Evolutionary conservation across 192 early-diverging fungal genomes (phyloP), one percentile per base, ranked within the genome.

Genomic region (Coemansia sp.): DNA sequence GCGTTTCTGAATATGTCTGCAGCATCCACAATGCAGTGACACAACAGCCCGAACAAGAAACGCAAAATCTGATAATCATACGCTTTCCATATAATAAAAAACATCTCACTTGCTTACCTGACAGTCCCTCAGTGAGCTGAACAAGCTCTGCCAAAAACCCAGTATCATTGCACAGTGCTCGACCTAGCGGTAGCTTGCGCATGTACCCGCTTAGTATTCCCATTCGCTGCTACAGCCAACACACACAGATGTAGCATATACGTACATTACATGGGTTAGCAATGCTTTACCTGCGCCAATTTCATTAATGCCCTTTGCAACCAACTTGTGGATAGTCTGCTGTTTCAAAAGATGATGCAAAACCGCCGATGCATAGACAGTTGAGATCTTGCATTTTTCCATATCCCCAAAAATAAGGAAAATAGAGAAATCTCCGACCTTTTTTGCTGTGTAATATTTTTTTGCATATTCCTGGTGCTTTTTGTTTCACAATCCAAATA

Each of bases 191-290:
- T 39, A 59, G 57, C 65, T 83, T 85, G 10, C 32, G 41, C 69
- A 84, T 67, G 36, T 87, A 81, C 3, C 88, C 90, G 15, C 61
- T 60, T n/a, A 92, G 59, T 46, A 92, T 89, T 22, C 70, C 72
- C 40, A 36, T 58, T 41, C 90, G 87, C 72, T 87, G 77, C 87
- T 82, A 81, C 61, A 66, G n/a, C 18, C 57, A 9, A 6, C 22
- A 57, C 10, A 12, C n/a, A 26, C 16, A 8, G 26, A 56, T 8
- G 19, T 26, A 32, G 6, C 21, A 56, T 56, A 5, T 15, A 47
- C 46, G 12, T 47, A n/a, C 12, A 15, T 47, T 1, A 47, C 26
- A 22, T 22, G 1, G 19, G 51, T 54, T 54, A 54, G 22, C 22
- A 26, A 54, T 26, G 4, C 15, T 21, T 54, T 21, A 41, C 57